Percentiles rank a stretch among this genome's conserved stretches.
Evolutionary conservation across 1,139 yeast genomes (phyloP).

Genomic region (Yamadazyma triangularis): DNA sequence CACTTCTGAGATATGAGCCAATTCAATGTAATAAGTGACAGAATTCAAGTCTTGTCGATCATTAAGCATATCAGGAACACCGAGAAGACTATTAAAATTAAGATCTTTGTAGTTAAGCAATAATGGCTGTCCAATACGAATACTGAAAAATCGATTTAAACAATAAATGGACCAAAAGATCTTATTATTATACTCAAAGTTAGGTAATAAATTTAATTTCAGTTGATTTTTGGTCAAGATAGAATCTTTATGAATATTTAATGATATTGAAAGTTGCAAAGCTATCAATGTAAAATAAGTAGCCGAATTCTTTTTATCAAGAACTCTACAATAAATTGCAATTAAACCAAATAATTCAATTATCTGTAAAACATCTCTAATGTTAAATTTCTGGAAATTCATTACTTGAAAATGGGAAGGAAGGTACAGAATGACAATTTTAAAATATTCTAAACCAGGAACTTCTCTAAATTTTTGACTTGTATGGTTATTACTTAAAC

Average conservation of each 20-base stretch:
- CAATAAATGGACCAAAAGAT: slow-evolving; percentile 27
- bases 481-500: slow-evolving; percentile 4
- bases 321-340: slow-evolving; percentile 20
- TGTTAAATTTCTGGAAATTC: slow-evolving; percentile 9
- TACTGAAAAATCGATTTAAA: slow-evolving; percentile 21
- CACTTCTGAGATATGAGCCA: slow-evolving; percentile 22
- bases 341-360: slow-evolving; percentile 23
- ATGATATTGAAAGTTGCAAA: slow-evolving; percentile 22
- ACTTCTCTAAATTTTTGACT: slow-evolving; percentile 2
- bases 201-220: background rate
- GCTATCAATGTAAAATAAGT: slow-evolving; percentile 21
- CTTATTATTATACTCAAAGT: slow-evolving; percentile 7
- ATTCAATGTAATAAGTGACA: slow-evolving; percentile 18
- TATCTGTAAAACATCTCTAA: slow-evolving; percentile 15
- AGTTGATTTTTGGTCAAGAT: slow-evolving; percentile 5
- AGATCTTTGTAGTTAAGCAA: slow-evolving; percentile 17
- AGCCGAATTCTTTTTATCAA: slow-evolving; percentile 26
- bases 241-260: slow-evolving; percentile 20
- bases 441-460: slow-evolving; percentile 23
- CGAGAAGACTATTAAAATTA: slow-evolving; percentile 3
- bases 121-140: slow-evolving; percentile 24
- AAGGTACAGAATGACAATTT: slow-evolving; percentile 16
- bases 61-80: slow-evolving; percentile 4
- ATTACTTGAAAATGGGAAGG: slow-evolving; percentile 16
- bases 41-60: slow-evolving; percentile 13